These are phyloP conservation scores for Epicoccum nigrum DNA, from an alignment of 2,329 filamentous ascomycete species.

Conservation along the genomic window DNA sequence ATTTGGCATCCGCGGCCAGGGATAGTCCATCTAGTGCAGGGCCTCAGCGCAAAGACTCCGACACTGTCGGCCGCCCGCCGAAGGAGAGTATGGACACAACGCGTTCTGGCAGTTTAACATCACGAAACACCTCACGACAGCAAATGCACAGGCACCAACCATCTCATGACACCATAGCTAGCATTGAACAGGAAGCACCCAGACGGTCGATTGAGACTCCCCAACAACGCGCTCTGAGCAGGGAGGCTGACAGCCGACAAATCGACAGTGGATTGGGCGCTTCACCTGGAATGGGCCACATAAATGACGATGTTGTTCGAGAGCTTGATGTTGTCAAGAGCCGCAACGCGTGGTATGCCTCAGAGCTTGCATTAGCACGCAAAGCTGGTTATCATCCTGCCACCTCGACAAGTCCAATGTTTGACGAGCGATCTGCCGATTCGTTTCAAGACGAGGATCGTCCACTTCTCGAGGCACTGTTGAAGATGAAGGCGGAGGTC, in stretches of 20 bases:
- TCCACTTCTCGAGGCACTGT: slow-evolving; percentile 86
- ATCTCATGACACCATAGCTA: slow-evolving; percentile 63
- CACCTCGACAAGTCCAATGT: slow-evolving; percentile 69
- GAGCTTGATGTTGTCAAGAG: slow-evolving; percentile 86
- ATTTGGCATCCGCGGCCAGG: slow-evolving; percentile 54
- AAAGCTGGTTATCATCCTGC: slow-evolving; percentile 86
- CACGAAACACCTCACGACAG: slow-evolving; percentile 47
- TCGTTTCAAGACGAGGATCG: slow-evolving; percentile 90
- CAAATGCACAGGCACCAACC: slow-evolving; percentile 61
- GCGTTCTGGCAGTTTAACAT: slow-evolving; percentile 41
- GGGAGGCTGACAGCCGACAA: slow-evolving; percentile 52
- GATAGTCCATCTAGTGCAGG: slow-evolving; percentile 39
- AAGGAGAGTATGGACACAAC: slow-evolving; percentile 47
- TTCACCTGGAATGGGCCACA: slow-evolving; percentile 65
- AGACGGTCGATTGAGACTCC: slow-evolving; percentile 42
- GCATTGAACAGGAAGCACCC: slow-evolving; percentile 52
- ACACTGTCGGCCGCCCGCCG: slow-evolving; percentile 34
- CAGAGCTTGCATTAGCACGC: slow-evolving; percentile 87
- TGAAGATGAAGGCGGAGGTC: slow-evolving; percentile 89
- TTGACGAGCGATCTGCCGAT: slow-evolving; percentile 78
- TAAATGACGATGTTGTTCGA: slow-evolving; percentile 77
- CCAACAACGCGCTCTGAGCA: slow-evolving; percentile 37
- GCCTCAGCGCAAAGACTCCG: slow-evolving; percentile 38
- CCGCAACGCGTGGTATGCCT: slow-evolving; percentile 95
- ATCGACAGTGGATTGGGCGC: slow-evolving; percentile 65